Evolutionary conservation across 306 rosid species (phyloP).

Genomic region (Rosa multiflora): DNA sequence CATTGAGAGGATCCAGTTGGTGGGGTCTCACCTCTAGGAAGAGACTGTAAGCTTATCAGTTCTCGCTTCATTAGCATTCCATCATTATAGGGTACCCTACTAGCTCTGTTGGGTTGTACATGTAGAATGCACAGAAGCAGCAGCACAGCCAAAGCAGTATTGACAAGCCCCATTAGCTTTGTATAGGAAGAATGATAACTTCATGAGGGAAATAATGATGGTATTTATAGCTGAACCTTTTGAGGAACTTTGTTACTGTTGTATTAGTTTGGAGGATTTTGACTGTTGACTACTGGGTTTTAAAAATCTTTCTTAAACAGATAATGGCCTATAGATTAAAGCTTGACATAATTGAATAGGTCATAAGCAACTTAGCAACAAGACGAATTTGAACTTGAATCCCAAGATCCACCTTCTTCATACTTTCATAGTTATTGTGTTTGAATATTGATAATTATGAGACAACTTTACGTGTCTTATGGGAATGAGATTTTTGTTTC

Average conservation of each 20-base stretch:
- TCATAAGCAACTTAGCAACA: conserved; percentile 17
- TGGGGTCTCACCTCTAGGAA: conserved; percentile 52
- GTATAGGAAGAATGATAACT: neutral
- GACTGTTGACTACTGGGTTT: conserved; percentile 29
- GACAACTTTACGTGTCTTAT: neutral
- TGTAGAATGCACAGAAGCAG: conserved; percentile 39
- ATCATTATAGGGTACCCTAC: conserved; percentile 35
- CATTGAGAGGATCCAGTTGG: conserved; percentile 64
- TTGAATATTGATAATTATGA: neutral
- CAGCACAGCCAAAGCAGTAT: conserved; percentile 33
- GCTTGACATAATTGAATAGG: conserved; percentile 30
- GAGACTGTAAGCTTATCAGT: conserved; percentile 37
- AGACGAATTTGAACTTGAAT: neutral
- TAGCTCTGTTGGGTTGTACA: conserved; percentile 43
- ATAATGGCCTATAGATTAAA: neutral
- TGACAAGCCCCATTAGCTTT: conserved; percentile 37
- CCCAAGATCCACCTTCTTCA: conserved; percentile 1
- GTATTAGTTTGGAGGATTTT: conserved; percentile 27
- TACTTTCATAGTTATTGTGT: neutral
- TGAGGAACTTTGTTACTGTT: neutral
- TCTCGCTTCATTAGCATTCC: conserved; percentile 2
- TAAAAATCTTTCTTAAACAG: neutral
- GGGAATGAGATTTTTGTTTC: neutral
- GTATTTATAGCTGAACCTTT: conserved; percentile 45
- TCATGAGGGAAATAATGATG: neutral